A percentile compares a stretch with the other conserved stretches of the same genome.
Conservation (phyloP, 495 filamentous ascomycete species). For the Thermochaetoides thermophila region DNA sequence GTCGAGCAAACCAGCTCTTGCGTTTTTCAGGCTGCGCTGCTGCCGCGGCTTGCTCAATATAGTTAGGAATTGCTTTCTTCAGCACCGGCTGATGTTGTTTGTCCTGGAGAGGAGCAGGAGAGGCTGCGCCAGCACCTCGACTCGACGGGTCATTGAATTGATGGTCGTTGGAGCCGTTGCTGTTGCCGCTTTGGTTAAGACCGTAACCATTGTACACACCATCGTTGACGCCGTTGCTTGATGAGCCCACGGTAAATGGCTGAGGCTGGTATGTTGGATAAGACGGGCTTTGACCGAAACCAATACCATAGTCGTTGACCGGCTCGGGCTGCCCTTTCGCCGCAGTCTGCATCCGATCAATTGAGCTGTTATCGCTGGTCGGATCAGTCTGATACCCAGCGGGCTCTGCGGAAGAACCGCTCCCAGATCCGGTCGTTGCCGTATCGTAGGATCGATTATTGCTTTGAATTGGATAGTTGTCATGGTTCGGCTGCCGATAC, state of each 20-base stretch:
- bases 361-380: constrained; percentile 72
- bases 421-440: constrained; percentile 55
- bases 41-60: constrained; percentile 13
- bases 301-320: constrained; percentile 33
- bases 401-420: constrained; percentile 54
- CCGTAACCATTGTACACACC: neutral
- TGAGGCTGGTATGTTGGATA: constrained; percentile 26
- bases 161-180: too few relatives aligned
- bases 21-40: constrained; percentile 47
- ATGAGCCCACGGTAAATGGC: constrained; percentile 19
- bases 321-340: constrained; percentile 33
- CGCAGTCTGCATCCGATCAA: constrained; percentile 53
- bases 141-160: too few relatives aligned
- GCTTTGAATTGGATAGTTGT: constrained; percentile 47
- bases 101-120: constrained; percentile 23
- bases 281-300: constrained; percentile 22
- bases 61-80: constrained; percentile 20
- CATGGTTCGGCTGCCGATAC: constrained; percentile 21
- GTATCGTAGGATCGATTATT: constrained; percentile 77
- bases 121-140: too few relatives aligned
- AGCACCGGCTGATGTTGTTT: too few relatives aligned
- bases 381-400: constrained; percentile 76
- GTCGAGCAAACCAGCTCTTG: constrained; percentile 75
- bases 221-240: constrained; percentile 2
- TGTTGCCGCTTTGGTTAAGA: too few relatives aligned